A percentile compares a stretch with the other conserved stretches of the same genome.
phyloP scores from a whole-genome alignment of 2,329 filamentous ascomycete genomes.

The Neopestalotiopsis sp. region DNA sequence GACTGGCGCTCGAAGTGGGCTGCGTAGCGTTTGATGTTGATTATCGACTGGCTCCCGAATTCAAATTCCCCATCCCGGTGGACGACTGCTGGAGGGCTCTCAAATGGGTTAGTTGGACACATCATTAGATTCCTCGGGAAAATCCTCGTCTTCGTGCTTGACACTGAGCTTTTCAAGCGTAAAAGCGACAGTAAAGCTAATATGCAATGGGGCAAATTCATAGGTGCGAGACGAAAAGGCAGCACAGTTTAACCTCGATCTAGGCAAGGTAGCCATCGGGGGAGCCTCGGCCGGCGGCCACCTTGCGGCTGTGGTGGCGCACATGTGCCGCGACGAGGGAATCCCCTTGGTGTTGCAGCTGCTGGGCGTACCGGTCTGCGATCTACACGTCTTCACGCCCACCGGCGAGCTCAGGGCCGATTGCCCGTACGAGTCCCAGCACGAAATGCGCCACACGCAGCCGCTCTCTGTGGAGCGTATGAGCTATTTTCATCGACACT shows the following conservation, averaged over 20 bases:
- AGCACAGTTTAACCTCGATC: slow-evolving; percentile 7
- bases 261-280: slow-evolving; percentile 4
- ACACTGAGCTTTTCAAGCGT: too few relatives aligned
- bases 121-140: too few relatives aligned
- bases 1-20: slow-evolving; percentile 55
- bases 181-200: too few relatives aligned
- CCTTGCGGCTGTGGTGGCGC: slow-evolving; percentile 7
- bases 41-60: slow-evolving; percentile 70
- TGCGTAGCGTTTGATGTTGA: slow-evolving; percentile 68
- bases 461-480: slow-evolving; percentile 5
- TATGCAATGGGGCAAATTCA: neutral
- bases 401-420: slow-evolving; percentile 10
- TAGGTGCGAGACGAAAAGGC: slow-evolving; percentile 12
- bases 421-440: slow-evolving; percentile 13
- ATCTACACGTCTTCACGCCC: slow-evolving; percentile 13
- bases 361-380: slow-evolving; percentile 8
- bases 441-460: slow-evolving; percentile 9
- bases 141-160: too few relatives aligned
- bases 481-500: slow-evolving; percentile 7
- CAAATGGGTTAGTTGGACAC: slow-evolving; percentile 45
- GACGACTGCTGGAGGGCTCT: slow-evolving; percentile 70
- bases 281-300: slow-evolving; percentile 10
- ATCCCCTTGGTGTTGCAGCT: slow-evolving; percentile 10
- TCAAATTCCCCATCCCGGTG: slow-evolving; percentile 67
- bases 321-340: slow-evolving; percentile 12